Conservation (phyloP, 192 early-diverging fungal genomes). For the Entomortierella parvispora region DNA sequence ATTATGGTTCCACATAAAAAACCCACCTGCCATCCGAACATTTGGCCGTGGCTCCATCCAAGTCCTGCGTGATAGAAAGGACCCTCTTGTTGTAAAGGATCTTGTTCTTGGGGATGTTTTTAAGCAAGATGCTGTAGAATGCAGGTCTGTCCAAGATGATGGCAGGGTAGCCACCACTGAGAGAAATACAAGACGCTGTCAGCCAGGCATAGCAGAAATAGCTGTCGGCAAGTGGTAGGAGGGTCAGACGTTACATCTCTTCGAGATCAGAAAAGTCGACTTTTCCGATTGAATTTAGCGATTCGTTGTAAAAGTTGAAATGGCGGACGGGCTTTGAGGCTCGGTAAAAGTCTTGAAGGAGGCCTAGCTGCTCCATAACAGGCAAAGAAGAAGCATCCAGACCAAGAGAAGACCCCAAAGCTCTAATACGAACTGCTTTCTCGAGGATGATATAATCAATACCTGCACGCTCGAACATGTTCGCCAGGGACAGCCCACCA, state of each 20-base stretch:
- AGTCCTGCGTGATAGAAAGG: constrained; percentile 21
- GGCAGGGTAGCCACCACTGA: constrained; percentile 21
- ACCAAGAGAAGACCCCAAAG: constrained; percentile 20
- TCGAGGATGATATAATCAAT: constrained; percentile 39
- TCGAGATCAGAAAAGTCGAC: constrained; percentile 28
- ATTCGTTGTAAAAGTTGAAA: constrained; percentile 25
- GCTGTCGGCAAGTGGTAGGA: too few relatives aligned
- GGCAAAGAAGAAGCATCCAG: constrained; percentile 21
- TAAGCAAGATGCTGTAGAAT: constrained; percentile 17
- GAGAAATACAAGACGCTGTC: not conserved
- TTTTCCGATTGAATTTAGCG: constrained; percentile 5
- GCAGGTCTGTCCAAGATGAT: constrained; percentile 24
- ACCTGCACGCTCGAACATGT: constrained; percentile 27
- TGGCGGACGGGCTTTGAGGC: constrained; percentile 22
- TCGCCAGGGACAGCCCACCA: constrained; percentile 13
- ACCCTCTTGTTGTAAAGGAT: constrained; percentile 25
- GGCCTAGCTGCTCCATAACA: constrained; percentile 31
- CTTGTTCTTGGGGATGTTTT: constrained; percentile 22
- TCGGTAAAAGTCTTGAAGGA: constrained; percentile 20
- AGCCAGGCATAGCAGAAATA: too few relatives aligned
- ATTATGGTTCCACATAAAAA: too few relatives aligned
- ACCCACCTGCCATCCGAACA: constrained; percentile 19
- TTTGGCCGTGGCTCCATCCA: not conserved
- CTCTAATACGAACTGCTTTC: constrained; percentile 8
- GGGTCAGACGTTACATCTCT: constrained; percentile 32